Conservation (phyloP, 2,329 filamentous ascomycete genomes). For the Pestalotiopsis sp. region DNA sequence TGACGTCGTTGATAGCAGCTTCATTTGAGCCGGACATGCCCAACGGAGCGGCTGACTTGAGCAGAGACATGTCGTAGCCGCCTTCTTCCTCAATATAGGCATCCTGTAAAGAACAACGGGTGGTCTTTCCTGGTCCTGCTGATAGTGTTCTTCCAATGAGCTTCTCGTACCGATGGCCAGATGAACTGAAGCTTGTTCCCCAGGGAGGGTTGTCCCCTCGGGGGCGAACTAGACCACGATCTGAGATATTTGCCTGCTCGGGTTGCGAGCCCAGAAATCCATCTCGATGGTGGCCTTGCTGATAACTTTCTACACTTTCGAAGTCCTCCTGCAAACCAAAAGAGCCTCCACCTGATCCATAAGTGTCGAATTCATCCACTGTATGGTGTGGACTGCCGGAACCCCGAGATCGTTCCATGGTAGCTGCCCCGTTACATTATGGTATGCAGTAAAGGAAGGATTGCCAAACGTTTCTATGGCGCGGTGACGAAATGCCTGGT, state of each 20-base stretch:
- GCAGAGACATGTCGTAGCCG: conserved; percentile 33
- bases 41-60: conserved; percentile 29
- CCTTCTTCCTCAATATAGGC: conserved; percentile 33
- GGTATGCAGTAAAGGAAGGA: no score
- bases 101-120: conserved; percentile 25
- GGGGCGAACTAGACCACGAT: conserved; percentile 21
- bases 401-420: no score
- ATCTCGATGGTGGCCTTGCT: no score
- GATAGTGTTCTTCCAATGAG: conserved; percentile 25
- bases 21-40: conserved; percentile 37
- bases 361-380: no score
- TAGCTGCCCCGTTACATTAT: no score
- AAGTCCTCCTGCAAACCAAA: no score
- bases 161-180: conserved; percentile 20
- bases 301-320: no score
- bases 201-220: conserved; percentile 19
- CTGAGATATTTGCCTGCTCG: neutral
- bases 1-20: conserved; percentile 23
- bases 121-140: conserved; percentile 24
- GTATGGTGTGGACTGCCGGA: no score
- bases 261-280: no score
- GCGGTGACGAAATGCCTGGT: no score
- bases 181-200: conserved; percentile 19
- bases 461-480: no score
- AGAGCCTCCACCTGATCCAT: no score